Evolutionary conservation across 179 eudicot species (phyloP), one percentile per base, ranked within the genome.

Genomic region (Amaranthus tricolor): DNA sequence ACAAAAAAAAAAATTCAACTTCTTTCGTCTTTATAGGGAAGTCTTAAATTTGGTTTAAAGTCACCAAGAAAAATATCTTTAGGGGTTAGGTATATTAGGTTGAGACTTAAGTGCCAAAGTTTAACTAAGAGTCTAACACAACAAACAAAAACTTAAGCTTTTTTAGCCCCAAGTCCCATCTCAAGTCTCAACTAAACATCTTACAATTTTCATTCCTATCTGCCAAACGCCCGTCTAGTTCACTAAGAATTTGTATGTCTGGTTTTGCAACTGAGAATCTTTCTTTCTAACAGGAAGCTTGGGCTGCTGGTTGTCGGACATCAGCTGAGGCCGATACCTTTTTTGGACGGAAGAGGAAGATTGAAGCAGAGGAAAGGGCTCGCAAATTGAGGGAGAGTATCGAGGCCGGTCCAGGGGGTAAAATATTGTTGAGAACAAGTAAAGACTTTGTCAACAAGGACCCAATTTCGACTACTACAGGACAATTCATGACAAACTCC

Each of bases 291-390:
- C 88, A 95, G 99, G 98, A 91, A 65, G 99, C 98, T 77, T 87
- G 89, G 80, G 92, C 94, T 83, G 97, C 99, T 79, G 99, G 98
- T 50, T 95, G 99, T 76, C 85, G 85, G 50, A 95, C 98, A 15
- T 86, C 96, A 43, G 87, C 87, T 65, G 91, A 93, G 82, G 99
- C 96, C 19, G 90, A 93, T 62, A 83, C 83, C 76, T 95, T 64
- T 76, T 81, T 93, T 72, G 88, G 81, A 21, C 86, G 79, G 77
- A 89, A 93, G 78, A 83, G 94, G 85, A 87, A 82, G 82, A 82
- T 84, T 66, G 99, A 91, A 85, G 84, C 87, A 13, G 97, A 93
- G 68, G 99, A 91, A 84, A 81, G 82, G 74, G 83, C 84, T 10
- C 81, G 79, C 50, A 87, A 83, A 74, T 77, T 71, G 71, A 93